A percentile compares a stretch with the other conserved stretches of the same genome.
Evolutionary conservation across 768 basidiomycete genomes (phyloP).

Genomic region (Suillus clintonianus): DNA sequence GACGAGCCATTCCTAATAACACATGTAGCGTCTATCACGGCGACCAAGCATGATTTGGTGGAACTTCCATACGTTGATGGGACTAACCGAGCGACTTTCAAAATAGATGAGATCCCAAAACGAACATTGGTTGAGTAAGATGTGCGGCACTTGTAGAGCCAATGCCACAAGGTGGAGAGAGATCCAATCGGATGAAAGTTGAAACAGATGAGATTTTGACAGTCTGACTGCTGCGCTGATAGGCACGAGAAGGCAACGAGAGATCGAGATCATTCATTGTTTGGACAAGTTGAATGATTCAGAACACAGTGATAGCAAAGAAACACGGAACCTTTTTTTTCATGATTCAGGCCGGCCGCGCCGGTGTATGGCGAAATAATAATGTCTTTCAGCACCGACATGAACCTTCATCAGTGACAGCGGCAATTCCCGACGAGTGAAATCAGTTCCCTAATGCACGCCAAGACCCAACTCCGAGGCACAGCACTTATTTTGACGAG

Average conservation of each 20-base stretch:
- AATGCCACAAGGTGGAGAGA: conserved; percentile 41
- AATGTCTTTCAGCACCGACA: conserved; percentile 16
- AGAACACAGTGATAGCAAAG: conserved; percentile 30
- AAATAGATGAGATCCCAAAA: conserved; percentile 45
- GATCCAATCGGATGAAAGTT: conserved; percentile 59
- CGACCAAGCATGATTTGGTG: conserved; percentile 21
- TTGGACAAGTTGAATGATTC: conserved; percentile 28
- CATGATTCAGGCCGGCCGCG: conserved; percentile 29
- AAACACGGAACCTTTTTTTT: conserved; percentile 28
- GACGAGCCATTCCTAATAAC: conserved; percentile 5
- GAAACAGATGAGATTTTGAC: conserved; percentile 41
- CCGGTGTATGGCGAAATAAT: conserved; percentile 31
- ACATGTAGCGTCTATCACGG: conserved; percentile 18
- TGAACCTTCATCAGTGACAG: too few relatives aligned
- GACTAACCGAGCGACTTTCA: conserved; percentile 24
- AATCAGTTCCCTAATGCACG: too few relatives aligned
- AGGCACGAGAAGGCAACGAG: conserved; percentile 31
- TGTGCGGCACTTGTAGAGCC: conserved; percentile 24
- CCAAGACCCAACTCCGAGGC: too few relatives aligned
- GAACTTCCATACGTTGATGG: conserved; percentile 33
- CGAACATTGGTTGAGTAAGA: conserved; percentile 45
- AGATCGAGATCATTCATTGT: conserved; percentile 28
- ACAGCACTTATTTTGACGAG: too few relatives aligned
- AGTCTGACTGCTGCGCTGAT: conserved; percentile 33
- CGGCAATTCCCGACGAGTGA: too few relatives aligned